Evolutionary conservation across 2,329 filamentous ascomycete genomes (phyloP).

Genomic region (Neophaeococcomyces mojaviensis): DNA sequence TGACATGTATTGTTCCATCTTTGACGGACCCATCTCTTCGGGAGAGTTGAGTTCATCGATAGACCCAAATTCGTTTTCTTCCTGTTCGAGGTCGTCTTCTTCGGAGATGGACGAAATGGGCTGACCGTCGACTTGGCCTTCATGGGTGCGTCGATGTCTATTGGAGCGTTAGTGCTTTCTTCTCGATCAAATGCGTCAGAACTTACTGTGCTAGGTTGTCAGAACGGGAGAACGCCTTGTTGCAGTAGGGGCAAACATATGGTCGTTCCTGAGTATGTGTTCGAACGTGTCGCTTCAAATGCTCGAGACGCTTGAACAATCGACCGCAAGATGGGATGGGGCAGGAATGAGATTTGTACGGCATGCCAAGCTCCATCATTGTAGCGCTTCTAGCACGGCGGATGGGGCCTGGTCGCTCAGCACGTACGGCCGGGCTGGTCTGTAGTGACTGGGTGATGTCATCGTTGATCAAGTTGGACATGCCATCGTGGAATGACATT

Average conservation of each 20-base stretch:
- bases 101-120: conserved; percentile 29
- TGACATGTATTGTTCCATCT: conserved; percentile 15
- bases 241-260: conserved; percentile 95
- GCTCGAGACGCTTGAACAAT: conserved; percentile 97
- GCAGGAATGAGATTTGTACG: conserved; percentile 96
- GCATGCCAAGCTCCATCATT: conserved; percentile 90
- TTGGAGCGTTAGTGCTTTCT: conserved; percentile 9
- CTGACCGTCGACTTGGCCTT: conserved; percentile 56
- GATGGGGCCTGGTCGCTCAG: conserved; percentile 62
- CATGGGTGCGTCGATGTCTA: conserved; percentile 72
- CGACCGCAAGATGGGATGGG: conserved; percentile 97
- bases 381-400: conserved; percentile 89
- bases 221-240: conserved; percentile 96
- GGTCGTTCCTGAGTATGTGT: conserved; percentile 99
- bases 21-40: conserved; percentile 18
- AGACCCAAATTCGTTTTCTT: conserved; percentile 75
- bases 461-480: conserved; percentile 54
- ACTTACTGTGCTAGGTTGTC: conserved; percentile 97
- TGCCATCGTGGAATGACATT: conserved; percentile 63
- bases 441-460: conserved; percentile 51
- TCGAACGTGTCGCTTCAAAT: conserved; percentile 97
- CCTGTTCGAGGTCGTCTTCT: conserved; percentile 81
- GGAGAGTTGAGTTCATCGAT: conserved; percentile 70
- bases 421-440: conserved; percentile 41
- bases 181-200: background rate